phyloP scores from a whole-genome alignment of 2,329 filamentous ascomycete genomes.

The Fusarium sterilihyphosum region DNA sequence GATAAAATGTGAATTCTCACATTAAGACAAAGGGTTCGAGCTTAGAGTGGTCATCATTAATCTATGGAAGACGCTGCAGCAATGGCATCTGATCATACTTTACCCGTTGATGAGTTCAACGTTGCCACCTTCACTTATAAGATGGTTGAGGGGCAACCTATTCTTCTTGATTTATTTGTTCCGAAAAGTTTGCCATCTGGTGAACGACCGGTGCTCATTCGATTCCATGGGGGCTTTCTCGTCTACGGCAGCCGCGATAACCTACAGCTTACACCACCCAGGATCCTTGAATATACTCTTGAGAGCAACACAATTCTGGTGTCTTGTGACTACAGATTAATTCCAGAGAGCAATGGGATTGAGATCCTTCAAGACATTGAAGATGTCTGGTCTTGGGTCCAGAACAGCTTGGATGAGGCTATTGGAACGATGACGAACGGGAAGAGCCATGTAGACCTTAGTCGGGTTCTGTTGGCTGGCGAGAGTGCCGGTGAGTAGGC shows the following conservation, averaged over 20 bases:
- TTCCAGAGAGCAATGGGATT: not conserved
- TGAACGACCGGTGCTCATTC: accelerated
- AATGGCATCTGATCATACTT: not conserved
- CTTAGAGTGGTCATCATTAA: accelerated
- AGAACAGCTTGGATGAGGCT: not conserved
- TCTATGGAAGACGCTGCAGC: accelerated
- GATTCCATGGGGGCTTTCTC: not conserved
- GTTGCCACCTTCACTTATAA: not conserved
- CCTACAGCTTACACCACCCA: accelerated
- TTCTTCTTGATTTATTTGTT: not conserved
- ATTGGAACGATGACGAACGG: not conserved
- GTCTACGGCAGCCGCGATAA: not conserved
- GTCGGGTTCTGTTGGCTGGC: accelerated
- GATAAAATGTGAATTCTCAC: not conserved
- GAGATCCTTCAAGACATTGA: not conserved
- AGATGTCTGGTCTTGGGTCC: not conserved
- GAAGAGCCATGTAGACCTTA: accelerated
- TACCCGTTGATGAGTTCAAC: not conserved
- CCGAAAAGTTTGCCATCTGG: accelerated
- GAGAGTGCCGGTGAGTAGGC: not conserved
- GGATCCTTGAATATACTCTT: not conserved
- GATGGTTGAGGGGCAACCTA: accelerated
- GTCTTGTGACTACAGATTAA: accelerated
- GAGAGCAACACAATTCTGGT: not conserved
- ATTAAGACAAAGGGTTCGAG: accelerated